phyloP scores from a whole-genome alignment of 164 flowering plant genomes.

The Taxillus chinensis region DNA sequence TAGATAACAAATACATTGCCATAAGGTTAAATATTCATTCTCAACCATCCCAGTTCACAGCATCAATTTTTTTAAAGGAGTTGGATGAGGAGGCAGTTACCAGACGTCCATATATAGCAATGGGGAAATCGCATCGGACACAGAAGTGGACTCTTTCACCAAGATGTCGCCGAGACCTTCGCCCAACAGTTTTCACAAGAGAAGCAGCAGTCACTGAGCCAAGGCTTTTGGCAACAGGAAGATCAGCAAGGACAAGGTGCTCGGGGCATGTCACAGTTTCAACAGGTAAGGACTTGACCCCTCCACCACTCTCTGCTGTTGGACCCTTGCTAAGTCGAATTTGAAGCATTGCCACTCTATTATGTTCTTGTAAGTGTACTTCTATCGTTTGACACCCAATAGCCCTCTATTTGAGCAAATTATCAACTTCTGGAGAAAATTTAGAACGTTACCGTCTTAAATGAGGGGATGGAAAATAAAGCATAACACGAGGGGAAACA shows the following conservation, averaged over 20 bases:
- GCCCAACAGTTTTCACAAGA: conserved; percentile 66
- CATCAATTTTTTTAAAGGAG: too few species aligned
- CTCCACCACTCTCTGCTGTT: conserved; percentile 37
- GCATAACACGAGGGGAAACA: too few species aligned
- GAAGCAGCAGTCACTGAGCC: conserved; percentile 47
- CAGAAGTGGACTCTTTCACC: conserved; percentile 94
- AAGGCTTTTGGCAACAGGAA: conserved; percentile 87
- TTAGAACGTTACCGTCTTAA: too few species aligned
- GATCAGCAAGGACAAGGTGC: conserved; percentile 88
- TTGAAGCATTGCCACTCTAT: conserved; percentile 61
- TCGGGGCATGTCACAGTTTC: conserved; percentile 90
- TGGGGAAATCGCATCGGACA: conserved; percentile 94
- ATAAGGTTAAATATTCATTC: background rate
- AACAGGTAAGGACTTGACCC: conserved; percentile 33
- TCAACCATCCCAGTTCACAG: too few species aligned
- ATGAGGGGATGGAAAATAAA: too few species aligned
- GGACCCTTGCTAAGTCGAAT: conserved; percentile 61
- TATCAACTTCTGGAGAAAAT: too few species aligned
- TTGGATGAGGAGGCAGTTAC: conserved; percentile 19
- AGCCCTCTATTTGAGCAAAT: too few species aligned
- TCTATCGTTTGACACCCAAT: too few species aligned
- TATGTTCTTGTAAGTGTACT: background rate
- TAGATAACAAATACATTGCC: background rate
- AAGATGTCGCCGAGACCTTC: conserved; percentile 81
- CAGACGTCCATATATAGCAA: conserved; percentile 93